Conservation (phyloP, 1,139 yeast species). For the Candida tropicalis region DNA sequence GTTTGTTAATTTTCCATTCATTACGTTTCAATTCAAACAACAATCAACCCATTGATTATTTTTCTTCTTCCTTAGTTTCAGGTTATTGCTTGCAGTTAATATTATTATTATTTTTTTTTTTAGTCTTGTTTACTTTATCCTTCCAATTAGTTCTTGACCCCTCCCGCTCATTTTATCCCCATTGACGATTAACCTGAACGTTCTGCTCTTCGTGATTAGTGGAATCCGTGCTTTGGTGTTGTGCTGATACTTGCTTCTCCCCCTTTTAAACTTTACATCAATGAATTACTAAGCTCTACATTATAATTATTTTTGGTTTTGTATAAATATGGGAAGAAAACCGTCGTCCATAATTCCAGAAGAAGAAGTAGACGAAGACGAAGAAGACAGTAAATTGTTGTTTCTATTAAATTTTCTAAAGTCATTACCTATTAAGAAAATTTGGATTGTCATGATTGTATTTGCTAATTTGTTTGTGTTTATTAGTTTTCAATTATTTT, state of each 20-base stretch:
- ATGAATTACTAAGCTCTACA: slow-evolving; percentile 1
- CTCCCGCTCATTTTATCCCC: not conserved
- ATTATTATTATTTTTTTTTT: not conserved
- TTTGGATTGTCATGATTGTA: slow-evolving; percentile 14
- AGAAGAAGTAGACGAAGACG: not conserved
- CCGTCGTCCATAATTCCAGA: slow-evolving; percentile 1
- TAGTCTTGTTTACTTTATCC: not conserved
- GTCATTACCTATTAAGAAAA: slow-evolving; percentile 3
- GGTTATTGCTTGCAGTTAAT: no score
- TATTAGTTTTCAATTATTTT: slow-evolving; percentile 14
- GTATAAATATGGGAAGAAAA: slow-evolving; percentile 8
- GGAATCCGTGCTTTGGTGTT: no score
- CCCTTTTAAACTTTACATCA: not conserved
- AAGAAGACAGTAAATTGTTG: slow-evolving; percentile 3
- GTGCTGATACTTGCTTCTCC: not conserved
- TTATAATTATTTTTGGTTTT: not conserved
- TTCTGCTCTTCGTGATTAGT: not conserved
- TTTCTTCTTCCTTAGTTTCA: no score
- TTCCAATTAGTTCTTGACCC: not conserved
- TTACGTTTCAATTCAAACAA: not conserved
- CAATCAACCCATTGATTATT: not conserved
- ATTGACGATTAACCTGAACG: not conserved
- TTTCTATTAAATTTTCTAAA: slow-evolving; percentile 3
- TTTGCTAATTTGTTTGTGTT: slow-evolving; percentile 15
- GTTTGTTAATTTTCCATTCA: not conserved